phyloP scores from a whole-genome alignment of 1,284 basidiomycete genomes.

The Mycosarcoma mackinlayi region DNA sequence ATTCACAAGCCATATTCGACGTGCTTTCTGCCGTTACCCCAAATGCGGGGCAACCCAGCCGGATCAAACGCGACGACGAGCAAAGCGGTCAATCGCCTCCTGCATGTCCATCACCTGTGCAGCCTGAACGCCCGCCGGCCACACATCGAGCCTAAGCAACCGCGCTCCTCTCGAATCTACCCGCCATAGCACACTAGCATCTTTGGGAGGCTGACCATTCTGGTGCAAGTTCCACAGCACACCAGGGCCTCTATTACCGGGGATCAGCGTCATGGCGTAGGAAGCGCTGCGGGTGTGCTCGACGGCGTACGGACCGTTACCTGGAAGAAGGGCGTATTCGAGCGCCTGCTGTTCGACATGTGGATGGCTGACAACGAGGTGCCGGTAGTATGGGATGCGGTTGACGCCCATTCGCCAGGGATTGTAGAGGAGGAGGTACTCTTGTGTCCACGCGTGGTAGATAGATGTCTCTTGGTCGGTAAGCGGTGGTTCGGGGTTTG shows the following conservation, averaged over 20 bases:
- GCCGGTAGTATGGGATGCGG: not conserved
- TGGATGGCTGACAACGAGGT: not conserved
- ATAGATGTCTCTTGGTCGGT: not conserved
- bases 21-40: no score
- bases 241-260: not conserved
- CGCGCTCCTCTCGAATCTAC: not conserved
- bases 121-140: not conserved
- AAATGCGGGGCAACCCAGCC: no score
- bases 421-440: not conserved
- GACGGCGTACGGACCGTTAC: not conserved
- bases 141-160: not conserved
- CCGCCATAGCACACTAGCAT: not conserved
- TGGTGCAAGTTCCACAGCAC: not conserved
- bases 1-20: no score
- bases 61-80: not conserved
- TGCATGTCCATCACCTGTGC: not conserved
- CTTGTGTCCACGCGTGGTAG: not conserved
- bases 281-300: not conserved
- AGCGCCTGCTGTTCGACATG: not conserved
- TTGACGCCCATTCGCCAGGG: not conserved
- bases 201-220: not conserved
- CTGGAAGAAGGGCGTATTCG: not conserved
- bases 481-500: not conserved
- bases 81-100: not conserved
- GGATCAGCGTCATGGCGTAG: slow-evolving; percentile 2